phyloP scores from a whole-genome alignment of 2,329 filamentous ascomycete genomes.

The Chaetomium globosum region DNA sequence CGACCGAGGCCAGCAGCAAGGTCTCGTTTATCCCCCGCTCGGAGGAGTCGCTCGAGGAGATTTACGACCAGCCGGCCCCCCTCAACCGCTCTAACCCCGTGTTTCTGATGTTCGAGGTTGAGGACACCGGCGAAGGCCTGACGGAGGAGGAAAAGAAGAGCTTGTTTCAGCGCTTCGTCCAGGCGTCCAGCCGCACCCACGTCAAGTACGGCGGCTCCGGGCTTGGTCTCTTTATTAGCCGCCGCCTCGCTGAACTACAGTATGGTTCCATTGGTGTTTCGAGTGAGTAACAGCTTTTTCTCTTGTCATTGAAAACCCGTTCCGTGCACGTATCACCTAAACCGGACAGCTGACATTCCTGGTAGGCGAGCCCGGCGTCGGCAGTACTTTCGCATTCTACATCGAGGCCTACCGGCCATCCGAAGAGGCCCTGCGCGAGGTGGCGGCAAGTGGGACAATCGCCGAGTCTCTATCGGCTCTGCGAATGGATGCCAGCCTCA shows the following conservation, averaged over 20 bases:
- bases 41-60: constrained; percentile 49
- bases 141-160: constrained; percentile 70
- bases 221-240: constrained; percentile 76
- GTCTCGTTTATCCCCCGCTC: constrained; percentile 67
- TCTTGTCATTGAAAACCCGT: not conserved
- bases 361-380: constrained; percentile 66
- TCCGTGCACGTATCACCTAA: not conserved
- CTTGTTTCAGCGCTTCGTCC: constrained; percentile 77
- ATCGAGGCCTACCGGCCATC: constrained; percentile 59
- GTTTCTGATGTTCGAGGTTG: constrained; percentile 72
- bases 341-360: constrained; percentile 45
- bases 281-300: not conserved
- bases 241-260: constrained; percentile 77
- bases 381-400: constrained; percentile 76
- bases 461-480: constrained; percentile 35
- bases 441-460: constrained; percentile 42
- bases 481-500: constrained; percentile 13
- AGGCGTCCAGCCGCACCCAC: constrained; percentile 74
- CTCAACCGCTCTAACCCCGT: constrained; percentile 50
- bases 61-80: constrained; percentile 43
- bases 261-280: constrained; percentile 70
- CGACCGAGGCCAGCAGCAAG: constrained; percentile 46
- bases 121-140: constrained; percentile 76
- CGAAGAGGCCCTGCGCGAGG: constrained; percentile 46
- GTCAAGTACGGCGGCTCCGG: constrained; percentile 79